Conservation (phyloP, 768 basidiomycete genomes). For the Boletus patriciae region DNA sequence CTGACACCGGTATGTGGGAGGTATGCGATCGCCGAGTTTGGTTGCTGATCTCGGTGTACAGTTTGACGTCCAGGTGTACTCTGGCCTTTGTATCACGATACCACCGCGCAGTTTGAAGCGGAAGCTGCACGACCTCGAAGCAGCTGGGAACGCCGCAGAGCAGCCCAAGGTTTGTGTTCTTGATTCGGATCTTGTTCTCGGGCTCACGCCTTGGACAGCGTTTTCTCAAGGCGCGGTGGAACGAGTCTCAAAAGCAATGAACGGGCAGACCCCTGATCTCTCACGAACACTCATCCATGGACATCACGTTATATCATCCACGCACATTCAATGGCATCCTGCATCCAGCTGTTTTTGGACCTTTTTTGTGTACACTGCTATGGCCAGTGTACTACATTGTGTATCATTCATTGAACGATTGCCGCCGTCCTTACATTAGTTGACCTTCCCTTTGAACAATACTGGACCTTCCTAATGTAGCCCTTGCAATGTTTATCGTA, state of each 20-base stretch:
- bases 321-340: background rate
- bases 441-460: background rate
- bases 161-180: conserved; percentile 21
- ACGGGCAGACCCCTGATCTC: background rate
- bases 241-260: conserved; percentile 7
- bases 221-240: conserved; percentile 18
- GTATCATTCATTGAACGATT: conserved; percentile 2
- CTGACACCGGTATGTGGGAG: conserved; percentile 21
- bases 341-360: background rate
- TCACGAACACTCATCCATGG: background rate
- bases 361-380: background rate
- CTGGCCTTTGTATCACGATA: conserved; percentile 29
- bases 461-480: conserved; percentile 15
- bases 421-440: background rate
- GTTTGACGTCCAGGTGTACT: conserved; percentile 7
- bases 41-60: background rate
- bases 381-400: conserved; percentile 1
- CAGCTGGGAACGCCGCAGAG: background rate
- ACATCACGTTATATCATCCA: conserved; percentile 8
- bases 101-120: conserved; percentile 23
- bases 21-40: background rate
- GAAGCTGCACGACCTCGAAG: conserved; percentile 23
- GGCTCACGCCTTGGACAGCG: conserved; percentile 14
- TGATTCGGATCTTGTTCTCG: background rate
- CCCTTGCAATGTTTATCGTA: background rate